These are phyloP conservation scores for Colletotrichum sp. DNA, from an alignment of 2,329 filamentous ascomycete species.

Conservation along the genomic window DNA sequence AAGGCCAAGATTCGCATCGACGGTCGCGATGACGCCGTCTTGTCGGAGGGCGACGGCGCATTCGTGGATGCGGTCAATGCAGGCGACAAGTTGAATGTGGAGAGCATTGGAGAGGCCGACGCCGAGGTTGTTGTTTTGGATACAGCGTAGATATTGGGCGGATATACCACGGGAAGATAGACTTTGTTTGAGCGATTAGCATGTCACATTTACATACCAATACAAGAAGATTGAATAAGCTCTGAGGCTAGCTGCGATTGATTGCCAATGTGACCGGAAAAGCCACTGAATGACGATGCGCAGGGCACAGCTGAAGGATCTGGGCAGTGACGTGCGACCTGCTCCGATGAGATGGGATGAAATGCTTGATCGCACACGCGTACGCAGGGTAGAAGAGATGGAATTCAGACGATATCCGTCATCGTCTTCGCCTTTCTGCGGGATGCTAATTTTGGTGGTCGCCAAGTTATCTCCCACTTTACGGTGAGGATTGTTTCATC, in stretches of 20 bases:
- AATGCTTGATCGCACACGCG: neutral
- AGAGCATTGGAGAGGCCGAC: constrained; percentile 71
- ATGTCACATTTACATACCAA: neutral
- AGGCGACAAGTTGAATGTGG: constrained; percentile 67
- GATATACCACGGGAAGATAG: neutral
- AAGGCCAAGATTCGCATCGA: constrained; percentile 74
- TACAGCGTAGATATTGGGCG: constrained; percentile 50
- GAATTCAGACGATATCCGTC: neutral
- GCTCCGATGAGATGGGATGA: neutral
- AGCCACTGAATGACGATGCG: neutral
- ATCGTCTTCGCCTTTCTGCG: neutral
- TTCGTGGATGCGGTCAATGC: constrained; percentile 71
- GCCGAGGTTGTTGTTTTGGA: constrained; percentile 74
- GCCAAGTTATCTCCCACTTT: neutral
- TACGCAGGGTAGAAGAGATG: neutral
- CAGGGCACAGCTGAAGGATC: neutral
- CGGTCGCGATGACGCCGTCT: constrained; percentile 67
- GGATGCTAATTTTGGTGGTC: neutral
- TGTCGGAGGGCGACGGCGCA: constrained; percentile 82
- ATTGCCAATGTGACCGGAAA: neutral
- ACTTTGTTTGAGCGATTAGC: neutral
- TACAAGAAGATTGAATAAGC: neutral
- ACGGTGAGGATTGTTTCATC: neutral
- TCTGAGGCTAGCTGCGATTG: neutral
- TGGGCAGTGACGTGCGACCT: neutral